Conservation (phyloP, 345 rosid species). For the Mallotus nudiflorus region DNA sequence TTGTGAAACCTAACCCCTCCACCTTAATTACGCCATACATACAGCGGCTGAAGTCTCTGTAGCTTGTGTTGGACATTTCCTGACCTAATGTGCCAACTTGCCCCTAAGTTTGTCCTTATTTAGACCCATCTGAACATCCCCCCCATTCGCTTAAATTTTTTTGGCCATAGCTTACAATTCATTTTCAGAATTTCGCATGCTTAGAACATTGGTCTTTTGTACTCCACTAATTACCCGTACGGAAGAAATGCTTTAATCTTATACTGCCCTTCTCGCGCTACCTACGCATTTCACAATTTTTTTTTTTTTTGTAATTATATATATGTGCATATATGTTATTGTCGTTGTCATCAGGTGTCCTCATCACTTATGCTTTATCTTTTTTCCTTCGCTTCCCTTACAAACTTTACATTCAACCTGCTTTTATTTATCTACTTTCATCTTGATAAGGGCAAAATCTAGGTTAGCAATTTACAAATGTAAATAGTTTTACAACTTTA, state of each 20-base stretch:
- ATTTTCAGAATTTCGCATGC: background rate
- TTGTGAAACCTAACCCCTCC: slow-evolving; percentile 4
- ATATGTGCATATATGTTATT: too few species aligned
- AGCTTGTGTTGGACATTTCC: slow-evolving; percentile 2
- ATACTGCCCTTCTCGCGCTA: background rate
- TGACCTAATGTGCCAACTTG: slow-evolving; percentile 14
- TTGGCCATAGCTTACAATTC: too few species aligned
- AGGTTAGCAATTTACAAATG: too few species aligned
- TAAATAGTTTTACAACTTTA: too few species aligned
- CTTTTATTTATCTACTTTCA: background rate
- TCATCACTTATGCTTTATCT: background rate
- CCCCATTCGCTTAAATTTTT: background rate
- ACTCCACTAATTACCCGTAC: slow-evolving; percentile 33
- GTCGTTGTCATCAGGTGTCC: slow-evolving; percentile 26
- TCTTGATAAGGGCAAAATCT: background rate
- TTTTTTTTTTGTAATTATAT: slow-evolving; percentile 12
- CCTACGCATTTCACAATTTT: too few species aligned
- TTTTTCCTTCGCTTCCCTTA: background rate
- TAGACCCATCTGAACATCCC: slow-evolving; percentile 2
- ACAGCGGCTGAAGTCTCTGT: background rate
- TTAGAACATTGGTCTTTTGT: slow-evolving; percentile 24
- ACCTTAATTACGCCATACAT: slow-evolving; percentile 14
- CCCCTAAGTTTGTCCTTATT: background rate
- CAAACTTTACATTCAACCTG: background rate
- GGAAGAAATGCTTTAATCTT: slow-evolving; percentile 29